These are phyloP conservation scores for Hymenoscyphus infarciens DNA, from an alignment of 2,329 filamentous ascomycete genomes.

Conservation along the genomic window DNA sequence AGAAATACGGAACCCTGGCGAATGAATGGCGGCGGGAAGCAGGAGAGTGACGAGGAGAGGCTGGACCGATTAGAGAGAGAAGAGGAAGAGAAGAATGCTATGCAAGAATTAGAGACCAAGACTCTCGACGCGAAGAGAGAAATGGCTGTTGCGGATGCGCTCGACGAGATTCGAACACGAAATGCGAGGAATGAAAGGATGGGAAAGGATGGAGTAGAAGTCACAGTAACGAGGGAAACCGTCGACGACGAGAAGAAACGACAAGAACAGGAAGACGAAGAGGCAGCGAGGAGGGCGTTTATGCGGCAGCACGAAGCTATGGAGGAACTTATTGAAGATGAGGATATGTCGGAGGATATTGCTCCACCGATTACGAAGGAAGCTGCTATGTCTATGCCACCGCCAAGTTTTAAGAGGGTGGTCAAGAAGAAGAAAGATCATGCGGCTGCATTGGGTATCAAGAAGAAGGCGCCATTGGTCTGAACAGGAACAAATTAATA, in stretches of 20 bases:
- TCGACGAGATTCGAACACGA: conserved; percentile 89
- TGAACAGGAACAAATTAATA: conserved; percentile 33
- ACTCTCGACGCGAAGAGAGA: conserved; percentile 88
- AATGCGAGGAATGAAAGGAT: conserved; percentile 85
- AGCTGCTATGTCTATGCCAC: conserved; percentile 43
- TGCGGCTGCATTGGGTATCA: conserved; percentile 73
- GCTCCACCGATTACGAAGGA: conserved; percentile 38
- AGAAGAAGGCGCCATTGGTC: conserved; percentile 69
- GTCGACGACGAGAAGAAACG: conserved; percentile 59
- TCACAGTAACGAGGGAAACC: conserved; percentile 47
- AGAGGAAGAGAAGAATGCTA: conserved; percentile 79
- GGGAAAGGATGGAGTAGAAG: conserved; percentile 63
- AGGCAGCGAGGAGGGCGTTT: conserved; percentile 77
- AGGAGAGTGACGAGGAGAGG: conserved; percentile 84
- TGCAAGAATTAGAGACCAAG: conserved; percentile 93
- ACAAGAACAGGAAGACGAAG: conserved; percentile 78
- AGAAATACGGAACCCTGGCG: conserved; percentile 94
- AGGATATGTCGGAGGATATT: conserved; percentile 30
- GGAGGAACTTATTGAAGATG: conserved; percentile 36
- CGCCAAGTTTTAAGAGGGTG: conserved; percentile 69
- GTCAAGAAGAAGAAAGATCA: conserved; percentile 87
- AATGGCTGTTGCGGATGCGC: conserved; percentile 92
- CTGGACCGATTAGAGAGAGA: conserved; percentile 80
- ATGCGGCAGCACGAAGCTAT: conserved; percentile 38
- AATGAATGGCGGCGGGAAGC: conserved; percentile 46